Conservation (phyloP, 1,284 basidiomycete species). For the Chiua sp. region DNA sequence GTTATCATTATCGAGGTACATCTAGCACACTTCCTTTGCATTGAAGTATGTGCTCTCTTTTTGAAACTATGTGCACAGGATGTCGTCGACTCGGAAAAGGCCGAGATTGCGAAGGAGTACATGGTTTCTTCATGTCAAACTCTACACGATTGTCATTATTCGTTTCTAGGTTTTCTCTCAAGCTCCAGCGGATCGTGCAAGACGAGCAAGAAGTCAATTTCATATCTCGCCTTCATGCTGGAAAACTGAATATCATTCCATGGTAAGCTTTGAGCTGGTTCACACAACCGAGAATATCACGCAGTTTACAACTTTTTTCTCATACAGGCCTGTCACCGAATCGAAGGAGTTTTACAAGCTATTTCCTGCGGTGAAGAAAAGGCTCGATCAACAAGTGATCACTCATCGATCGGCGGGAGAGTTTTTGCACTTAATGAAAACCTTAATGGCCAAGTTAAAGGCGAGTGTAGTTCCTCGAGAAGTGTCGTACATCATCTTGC, state of each 20-base stretch:
- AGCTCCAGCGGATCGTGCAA: slow-evolving; percentile 61
- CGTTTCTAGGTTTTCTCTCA: slow-evolving; percentile 50
- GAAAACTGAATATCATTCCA: slow-evolving; percentile 62
- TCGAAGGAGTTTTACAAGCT: slow-evolving; percentile 61
- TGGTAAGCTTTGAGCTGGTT: slow-evolving; percentile 32
- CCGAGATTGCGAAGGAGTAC: slow-evolving; percentile 62
- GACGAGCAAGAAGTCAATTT: slow-evolving; percentile 67
- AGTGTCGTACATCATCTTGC: neutral
- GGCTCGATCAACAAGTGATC: slow-evolving; percentile 50
- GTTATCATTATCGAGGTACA: slow-evolving; percentile 66
- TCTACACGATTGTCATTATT: neutral
- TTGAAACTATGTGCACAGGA: slow-evolving; percentile 43
- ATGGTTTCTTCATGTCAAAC: neutral
- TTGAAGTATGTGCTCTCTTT: neutral
- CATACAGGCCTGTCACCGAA: slow-evolving; percentile 63
- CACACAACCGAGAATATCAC: too few species aligned
- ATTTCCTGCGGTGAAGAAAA: slow-evolving; percentile 51
- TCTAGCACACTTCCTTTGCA: neutral
- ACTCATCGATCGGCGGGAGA: slow-evolving; percentile 57
- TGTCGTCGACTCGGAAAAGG: slow-evolving; percentile 60
- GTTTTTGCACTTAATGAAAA: slow-evolving; percentile 63
- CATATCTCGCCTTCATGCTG: slow-evolving; percentile 59
- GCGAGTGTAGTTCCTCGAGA: slow-evolving; percentile 31
- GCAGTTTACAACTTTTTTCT: too few species aligned
- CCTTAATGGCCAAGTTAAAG: slow-evolving; percentile 71